Evolutionary conservation across 2,329 filamentous ascomycete genomes (phyloP), one percentile per base, ranked within the genome.

Genomic region (Paecilomyces fulvus): DNA sequence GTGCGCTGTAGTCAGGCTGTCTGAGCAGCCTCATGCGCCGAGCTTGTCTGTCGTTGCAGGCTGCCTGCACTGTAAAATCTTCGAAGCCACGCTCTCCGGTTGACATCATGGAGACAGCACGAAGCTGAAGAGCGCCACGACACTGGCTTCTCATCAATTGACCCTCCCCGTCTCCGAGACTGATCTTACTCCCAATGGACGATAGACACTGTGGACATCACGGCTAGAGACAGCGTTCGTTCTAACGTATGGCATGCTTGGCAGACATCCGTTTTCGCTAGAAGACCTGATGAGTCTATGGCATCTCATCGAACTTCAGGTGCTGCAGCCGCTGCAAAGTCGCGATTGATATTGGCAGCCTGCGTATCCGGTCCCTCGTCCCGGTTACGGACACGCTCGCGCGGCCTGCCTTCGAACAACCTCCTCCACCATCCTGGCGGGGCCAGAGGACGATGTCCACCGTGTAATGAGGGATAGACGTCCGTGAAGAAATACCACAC

Each of bases 401-500:
- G 58, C 0, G 63, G 23, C 54, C 70, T 66, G 10, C 76, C 65
- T 60, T 86, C 91, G 67, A 96, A 96, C 17, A 97, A 68, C 48
- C 91, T 82, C 57, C 89, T 83, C 92, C 92, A 99, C 86, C 90
- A 96, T 58, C 78, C 76, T 0, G 94, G 94, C 37, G 94, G 92
- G 65, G 96, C 92, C 51, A 99, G 79, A 0, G 94, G 94, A 56
- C 89, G 82, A 53, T 88, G 86, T 17, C 90, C 90, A 60, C 88
- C 85, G 73, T 96, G 89, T 49, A 96, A 82, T 2, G 91, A 89
- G 3, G 94, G 94, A 73, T 96, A 99, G 14, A 99, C 92, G 71
- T 99, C 94, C 58, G 86, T 89, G 73, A 97, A 96, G 77, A 96
- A 99, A 73, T 97, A 99, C 88, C 92, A 97, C 46, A 97, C 81